Evolutionary conservation across 768 basidiomycete genomes (phyloP), one percentile per base, ranked within the genome.

Genomic region (Sistotremastrum suecicum): DNA sequence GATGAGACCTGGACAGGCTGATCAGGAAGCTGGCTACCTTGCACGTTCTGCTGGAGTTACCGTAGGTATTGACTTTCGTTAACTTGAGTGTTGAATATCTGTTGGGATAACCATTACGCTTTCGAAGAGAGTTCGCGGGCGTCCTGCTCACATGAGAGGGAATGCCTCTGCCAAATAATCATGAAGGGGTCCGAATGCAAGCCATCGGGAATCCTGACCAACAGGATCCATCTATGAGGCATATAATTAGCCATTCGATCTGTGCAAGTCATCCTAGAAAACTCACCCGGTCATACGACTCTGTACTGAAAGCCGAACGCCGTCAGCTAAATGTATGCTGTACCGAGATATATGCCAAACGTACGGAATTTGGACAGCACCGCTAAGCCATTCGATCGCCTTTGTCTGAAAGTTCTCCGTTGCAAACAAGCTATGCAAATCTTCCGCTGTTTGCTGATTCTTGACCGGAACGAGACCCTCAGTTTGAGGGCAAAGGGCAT

Each of bases 161-260:
- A 43, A 43, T n/a, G 29, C 34, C 10, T 9, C 36, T 38, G 59
- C 51, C 28, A 61, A 44, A 45, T 58, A 60, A 2, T 45, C 48
- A 36, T 56, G 62, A 46, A 60, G 44, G 12, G 60, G 58, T 0
- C 49, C 59, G 43, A 80, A 78, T 29, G 62, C 67, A 32, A 72
- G 63, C 78, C 77, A 80, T 10, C 71, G 69, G 4, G 66, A 60
- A 52, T 77, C 75, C 9, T 60, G 58, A 11, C 70, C 74, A 5
- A 74, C 60, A 0, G 65, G 65, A 0, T 54, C 62, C 69, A 72
- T 72, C 43, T 62, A 20, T 2, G 20, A 20, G 1, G 20, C 20
- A 20, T 9, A 29, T 28, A 45, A 32, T 32, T 5, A 6, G 43
- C 37, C 37, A 28, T 31, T 10, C 4, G 33, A 8, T 37, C 32